phyloP scores from a whole-genome alignment of 1,284 basidiomycete genomes.

The Mycosarcoma mackinlayi region DNA sequence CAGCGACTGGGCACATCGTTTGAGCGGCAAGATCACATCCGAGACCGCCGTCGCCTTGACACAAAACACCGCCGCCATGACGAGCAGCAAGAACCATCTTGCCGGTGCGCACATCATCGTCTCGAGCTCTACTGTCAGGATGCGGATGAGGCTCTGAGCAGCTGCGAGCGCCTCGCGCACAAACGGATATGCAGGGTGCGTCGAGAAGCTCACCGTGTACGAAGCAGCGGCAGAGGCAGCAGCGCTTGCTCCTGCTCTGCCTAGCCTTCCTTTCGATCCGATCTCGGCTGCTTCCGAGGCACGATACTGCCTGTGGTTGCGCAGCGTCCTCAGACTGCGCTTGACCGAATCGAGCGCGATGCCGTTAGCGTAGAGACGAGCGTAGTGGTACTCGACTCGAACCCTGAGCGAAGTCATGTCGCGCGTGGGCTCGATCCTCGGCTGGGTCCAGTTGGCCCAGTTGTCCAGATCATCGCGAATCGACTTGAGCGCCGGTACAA shows the following conservation, averaged over 20 bases:
- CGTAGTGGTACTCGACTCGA: constrained; percentile 54
- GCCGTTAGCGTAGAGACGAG: constrained; percentile 50
- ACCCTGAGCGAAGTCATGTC: constrained; percentile 52
- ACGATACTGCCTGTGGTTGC: constrained; percentile 41
- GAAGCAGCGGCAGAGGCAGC: constrained; percentile 22
- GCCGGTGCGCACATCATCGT: constrained; percentile 56
- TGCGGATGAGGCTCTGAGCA: constrained; percentile 52
- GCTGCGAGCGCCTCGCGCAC: constrained; percentile 52
- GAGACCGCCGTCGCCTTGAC: constrained; percentile 54
- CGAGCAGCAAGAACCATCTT: constrained; percentile 53
- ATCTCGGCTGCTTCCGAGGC: constrained; percentile 50
- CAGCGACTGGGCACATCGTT: constrained; percentile 46
- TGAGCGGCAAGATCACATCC: constrained; percentile 48
- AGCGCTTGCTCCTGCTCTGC: constrained; percentile 19
- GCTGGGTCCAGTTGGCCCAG: constrained; percentile 54
- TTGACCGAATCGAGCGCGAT: constrained; percentile 54
- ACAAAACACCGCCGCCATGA: constrained; percentile 52
- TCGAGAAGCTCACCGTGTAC: constrained; percentile 46
- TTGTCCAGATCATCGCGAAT: constrained; percentile 50
- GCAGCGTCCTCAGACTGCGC: constrained; percentile 36
- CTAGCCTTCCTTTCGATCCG: constrained; percentile 41
- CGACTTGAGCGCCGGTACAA: constrained; percentile 48
- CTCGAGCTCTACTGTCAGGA: constrained; percentile 49
- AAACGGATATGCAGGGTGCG: constrained; percentile 53
- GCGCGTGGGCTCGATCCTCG: constrained; percentile 43